Evolutionary conservation across 352 stramenopile species (phyloP), one percentile per base, ranked within the genome.

Genomic region (Pythium aquatile): DNA sequence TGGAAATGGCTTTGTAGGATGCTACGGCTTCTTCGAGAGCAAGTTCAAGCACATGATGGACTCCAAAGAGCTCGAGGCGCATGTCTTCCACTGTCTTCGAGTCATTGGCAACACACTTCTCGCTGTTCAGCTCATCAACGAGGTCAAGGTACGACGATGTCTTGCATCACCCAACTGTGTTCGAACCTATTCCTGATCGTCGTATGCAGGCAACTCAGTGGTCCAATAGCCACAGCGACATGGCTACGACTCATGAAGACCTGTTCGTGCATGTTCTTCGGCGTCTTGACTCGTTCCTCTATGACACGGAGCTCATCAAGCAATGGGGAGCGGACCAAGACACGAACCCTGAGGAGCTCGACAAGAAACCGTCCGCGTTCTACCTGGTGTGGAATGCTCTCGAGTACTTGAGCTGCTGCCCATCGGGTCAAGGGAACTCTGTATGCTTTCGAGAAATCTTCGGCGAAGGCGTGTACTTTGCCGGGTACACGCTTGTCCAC

Each of bases 11-110:
- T 4, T 14, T 44, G 58, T 56, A 77, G 84, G 81, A 1, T 91
- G 79, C 40, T 94, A 79, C 42, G 85, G 84, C 6, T 93, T 88
- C 61, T 93, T 96, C 58, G 81, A 96, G 46, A 79, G 81, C 49
- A 91, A 94, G 30, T 90, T 93, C 55, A 83, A 90, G 47, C 73
- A 87, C 24, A 68, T 96, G 48, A 66, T 97, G 9, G 83, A 91
- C 32, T 88, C 84, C 20, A 72, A 85, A 28, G 89, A 94, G 54
- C 74, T 96, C 3, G 84, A 93, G 63, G 72, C 75, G 2, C 84
- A 96, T 35, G 76, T 97, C 14, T 92, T 97, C 33, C 88, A 97
- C 61, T 89, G 74, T 32, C 77, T 96, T 9, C 74, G 84, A 28
- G 74, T 91, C 59, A 75, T 95, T 48, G 88, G 88, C 9, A 97